Evolutionary conservation across 768 basidiomycete genomes (phyloP).

Genomic region (Dacryopinax spathularia): DNA sequence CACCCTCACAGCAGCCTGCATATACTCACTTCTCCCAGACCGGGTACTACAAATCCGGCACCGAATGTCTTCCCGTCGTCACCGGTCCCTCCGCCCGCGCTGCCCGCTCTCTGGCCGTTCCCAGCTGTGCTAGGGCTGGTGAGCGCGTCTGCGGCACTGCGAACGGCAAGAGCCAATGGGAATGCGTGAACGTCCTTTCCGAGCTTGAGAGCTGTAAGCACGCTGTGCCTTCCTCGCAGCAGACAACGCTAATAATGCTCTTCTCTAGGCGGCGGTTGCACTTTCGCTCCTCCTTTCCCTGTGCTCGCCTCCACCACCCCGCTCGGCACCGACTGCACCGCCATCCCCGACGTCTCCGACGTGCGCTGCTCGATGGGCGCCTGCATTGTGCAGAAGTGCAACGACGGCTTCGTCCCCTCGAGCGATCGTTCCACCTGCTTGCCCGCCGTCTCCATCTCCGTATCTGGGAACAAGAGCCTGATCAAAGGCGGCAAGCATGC

Average conservation of each 20-base stretch:
- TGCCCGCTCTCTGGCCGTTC: neutral
- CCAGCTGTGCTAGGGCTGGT: neutral
- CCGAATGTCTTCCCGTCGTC: neutral
- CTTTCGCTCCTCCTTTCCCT: neutral
- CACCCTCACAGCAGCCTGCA: neutral
- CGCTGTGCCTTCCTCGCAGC: neutral
- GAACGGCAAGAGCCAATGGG: neutral
- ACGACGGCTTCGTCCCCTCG: neutral
- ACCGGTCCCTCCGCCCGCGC: neutral
- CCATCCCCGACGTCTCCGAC: neutral
- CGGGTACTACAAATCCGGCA: neutral
- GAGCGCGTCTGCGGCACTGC: neutral
- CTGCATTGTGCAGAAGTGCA: neutral
- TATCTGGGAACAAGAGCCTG: neutral
- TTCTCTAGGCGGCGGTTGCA: neutral
- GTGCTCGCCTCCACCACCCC: neutral
- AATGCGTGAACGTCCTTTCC: neutral
- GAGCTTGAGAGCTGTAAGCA: constrained; percentile 3
- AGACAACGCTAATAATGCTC: neutral
- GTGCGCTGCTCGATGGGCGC: neutral
- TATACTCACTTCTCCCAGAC: neutral
- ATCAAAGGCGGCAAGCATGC: neutral
- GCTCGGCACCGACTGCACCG: neutral
- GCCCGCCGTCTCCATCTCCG: neutral
- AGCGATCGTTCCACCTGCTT: neutral